Evolutionary conservation across 169 alveolate genomes (phyloP).

Genomic region (Eimeria acervulina): DNA sequence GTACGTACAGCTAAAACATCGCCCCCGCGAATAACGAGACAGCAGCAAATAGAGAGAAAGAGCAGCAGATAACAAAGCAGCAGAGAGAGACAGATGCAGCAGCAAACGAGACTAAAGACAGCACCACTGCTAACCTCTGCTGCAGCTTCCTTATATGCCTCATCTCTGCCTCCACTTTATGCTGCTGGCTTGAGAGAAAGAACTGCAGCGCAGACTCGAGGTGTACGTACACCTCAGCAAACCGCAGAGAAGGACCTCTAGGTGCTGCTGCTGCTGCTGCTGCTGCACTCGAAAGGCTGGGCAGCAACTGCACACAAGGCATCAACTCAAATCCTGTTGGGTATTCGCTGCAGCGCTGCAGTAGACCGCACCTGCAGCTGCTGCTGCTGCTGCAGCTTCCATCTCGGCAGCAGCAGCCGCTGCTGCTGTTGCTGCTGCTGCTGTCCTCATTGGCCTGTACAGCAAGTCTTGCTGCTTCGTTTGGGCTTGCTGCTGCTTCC

Average conservation of each 20-base stretch:
- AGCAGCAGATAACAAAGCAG: neutral
- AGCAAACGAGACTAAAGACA: neutral
- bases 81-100: neutral
- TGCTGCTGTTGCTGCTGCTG: slow-evolving; percentile 55
- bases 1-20: neutral
- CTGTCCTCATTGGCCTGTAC: neutral
- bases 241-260: neutral
- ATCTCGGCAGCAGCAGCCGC: neutral
- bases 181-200: neutral
- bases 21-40: neutral
- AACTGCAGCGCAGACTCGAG: slow-evolving; percentile 22
- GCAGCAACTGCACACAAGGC: slow-evolving; percentile 40
- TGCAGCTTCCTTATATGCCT: slow-evolving; percentile 24
- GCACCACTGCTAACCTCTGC: neutral
- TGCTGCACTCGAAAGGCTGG: neutral
- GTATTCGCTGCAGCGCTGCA: slow-evolving; percentile 43
- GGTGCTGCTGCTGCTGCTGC: too few relatives aligned
- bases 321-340: neutral
- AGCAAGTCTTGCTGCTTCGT: slow-evolving; percentile 7
- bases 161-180: slow-evolving; percentile 14
- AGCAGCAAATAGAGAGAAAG: too few relatives aligned
- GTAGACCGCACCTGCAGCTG: slow-evolving; percentile 7
- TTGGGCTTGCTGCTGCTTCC: neutral
- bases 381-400: slow-evolving; percentile 19
- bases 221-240: slow-evolving; percentile 64